Evolutionary conservation across 1,284 basidiomycete species (phyloP).

Genomic region (Schizopora paradoxa): DNA sequence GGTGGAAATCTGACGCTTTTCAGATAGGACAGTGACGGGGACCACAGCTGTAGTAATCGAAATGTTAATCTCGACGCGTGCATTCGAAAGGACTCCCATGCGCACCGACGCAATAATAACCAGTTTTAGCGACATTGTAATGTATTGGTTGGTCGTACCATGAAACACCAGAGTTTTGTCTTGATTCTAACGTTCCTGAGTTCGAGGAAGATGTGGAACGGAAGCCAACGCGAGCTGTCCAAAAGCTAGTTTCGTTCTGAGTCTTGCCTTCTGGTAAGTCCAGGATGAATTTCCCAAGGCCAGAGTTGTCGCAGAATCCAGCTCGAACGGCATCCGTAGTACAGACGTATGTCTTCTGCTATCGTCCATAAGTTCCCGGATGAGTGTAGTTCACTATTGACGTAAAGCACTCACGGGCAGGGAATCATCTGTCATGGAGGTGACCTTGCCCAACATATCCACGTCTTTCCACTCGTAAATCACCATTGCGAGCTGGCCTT

Average conservation of each 20-base stretch:
- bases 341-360: slow-evolving; percentile 90
- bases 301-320: slow-evolving; percentile 61
- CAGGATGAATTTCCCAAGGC: slow-evolving; percentile 85
- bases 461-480: slow-evolving; percentile 95
- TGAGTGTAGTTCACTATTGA: not conserved
- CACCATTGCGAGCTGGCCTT: slow-evolving; percentile 90
- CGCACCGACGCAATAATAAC: slow-evolving; percentile 93
- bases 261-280: slow-evolving; percentile 56
- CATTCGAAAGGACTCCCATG: slow-evolving; percentile 12
- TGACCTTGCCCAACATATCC: slow-evolving; percentile 73
- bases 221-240: slow-evolving; percentile 67
- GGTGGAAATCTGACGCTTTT: slow-evolving; percentile 26
- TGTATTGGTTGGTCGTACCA: slow-evolving; percentile 60
- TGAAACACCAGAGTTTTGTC: slow-evolving; percentile 35
- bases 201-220: slow-evolving; percentile 25
- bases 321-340: slow-evolving; percentile 67
- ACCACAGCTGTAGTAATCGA: slow-evolving; percentile 58
- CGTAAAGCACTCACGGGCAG: slow-evolving; percentile 53
- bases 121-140: slow-evolving; percentile 82
- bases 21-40: slow-evolving; percentile 66
- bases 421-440: slow-evolving; percentile 49
- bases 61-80: not conserved
- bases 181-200: slow-evolving; percentile 21
- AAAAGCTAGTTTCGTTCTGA: slow-evolving; percentile 70
- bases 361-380: slow-evolving; percentile 16